Evolutionary conservation across 2,329 filamentous ascomycete species (phyloP).

Genomic region (Curvularia sp.): DNA sequence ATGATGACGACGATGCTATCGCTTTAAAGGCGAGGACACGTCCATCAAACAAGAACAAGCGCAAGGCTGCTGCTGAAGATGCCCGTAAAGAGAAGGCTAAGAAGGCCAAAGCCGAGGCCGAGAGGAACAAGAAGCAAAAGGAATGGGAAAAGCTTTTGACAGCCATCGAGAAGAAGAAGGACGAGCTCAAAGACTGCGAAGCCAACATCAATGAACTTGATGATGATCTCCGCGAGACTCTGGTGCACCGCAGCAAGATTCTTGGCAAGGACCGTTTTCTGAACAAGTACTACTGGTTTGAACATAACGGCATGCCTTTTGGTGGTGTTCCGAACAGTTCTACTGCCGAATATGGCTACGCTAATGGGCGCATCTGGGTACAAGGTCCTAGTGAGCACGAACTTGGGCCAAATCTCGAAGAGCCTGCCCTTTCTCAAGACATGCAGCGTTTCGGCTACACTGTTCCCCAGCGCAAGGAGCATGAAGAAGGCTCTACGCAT

Average conservation of each 20-base stretch:
- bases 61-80: constrained; percentile 72
- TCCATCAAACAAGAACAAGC: constrained; percentile 71
- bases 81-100: constrained; percentile 72
- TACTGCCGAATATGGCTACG: constrained; percentile 84
- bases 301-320: constrained; percentile 97
- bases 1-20: constrained; percentile 59
- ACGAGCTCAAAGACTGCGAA: constrained; percentile 80
- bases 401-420: constrained; percentile 58
- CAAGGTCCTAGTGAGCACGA: constrained; percentile 93
- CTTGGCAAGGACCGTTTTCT: constrained; percentile 96
- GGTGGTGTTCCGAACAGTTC: constrained; percentile 86
- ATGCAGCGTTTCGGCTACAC: constrained; percentile 79
- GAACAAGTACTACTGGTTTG: constrained; percentile 99
- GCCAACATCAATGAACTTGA: constrained; percentile 85
- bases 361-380: constrained; percentile 94
- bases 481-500: constrained; percentile 83
- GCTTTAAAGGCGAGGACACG: constrained; percentile 66
- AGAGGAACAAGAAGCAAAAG: constrained; percentile 76
- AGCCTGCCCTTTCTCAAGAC: constrained; percentile 77
- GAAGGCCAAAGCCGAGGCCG: constrained; percentile 65
- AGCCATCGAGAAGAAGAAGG: constrained; percentile 87
- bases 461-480: constrained; percentile 81
- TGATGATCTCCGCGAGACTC: constrained; percentile 90
- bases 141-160: constrained; percentile 87
- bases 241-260: constrained; percentile 87